Evolutionary conservation across 371 early-diverging fungal species (phyloP).

Genomic region (Mortierella polycephala): DNA sequence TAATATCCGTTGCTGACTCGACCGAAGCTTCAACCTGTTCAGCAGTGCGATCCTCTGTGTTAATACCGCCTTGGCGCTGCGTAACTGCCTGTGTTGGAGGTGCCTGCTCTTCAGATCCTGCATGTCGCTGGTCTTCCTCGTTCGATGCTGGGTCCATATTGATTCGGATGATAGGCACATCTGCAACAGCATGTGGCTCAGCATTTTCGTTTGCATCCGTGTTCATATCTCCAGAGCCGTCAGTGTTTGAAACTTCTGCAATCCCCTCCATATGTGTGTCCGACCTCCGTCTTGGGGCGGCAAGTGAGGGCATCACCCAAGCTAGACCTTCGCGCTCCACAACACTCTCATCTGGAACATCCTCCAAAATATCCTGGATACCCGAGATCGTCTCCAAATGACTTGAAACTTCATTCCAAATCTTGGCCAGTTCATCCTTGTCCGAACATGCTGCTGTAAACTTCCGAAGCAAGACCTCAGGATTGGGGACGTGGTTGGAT

Average conservation of each 20-base stretch:
- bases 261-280: slow-evolving; percentile 16
- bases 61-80: too few relatives aligned
- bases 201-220: background rate
- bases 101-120: slow-evolving; percentile 4
- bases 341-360: slow-evolving; percentile 51
- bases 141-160: slow-evolving; percentile 37
- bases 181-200: background rate
- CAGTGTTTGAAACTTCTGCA: background rate
- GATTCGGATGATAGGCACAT: slow-evolving; percentile 49
- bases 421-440: slow-evolving; percentile 36
- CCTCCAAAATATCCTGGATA: slow-evolving; percentile 54
- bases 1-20: too few relatives aligned
- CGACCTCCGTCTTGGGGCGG: slow-evolving; percentile 42
- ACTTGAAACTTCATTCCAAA: slow-evolving; percentile 52
- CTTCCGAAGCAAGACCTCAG: slow-evolving; percentile 33
- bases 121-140: slow-evolving; percentile 19
- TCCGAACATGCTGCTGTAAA: slow-evolving; percentile 37
- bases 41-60: too few relatives aligned
- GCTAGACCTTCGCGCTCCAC: slow-evolving; percentile 41
- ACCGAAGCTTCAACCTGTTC: too few relatives aligned
- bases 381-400: slow-evolving; percentile 47
- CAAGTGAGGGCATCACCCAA: slow-evolving; percentile 46
- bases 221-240: background rate
- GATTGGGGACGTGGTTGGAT: slow-evolving; percentile 38
- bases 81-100: background rate